These are phyloP conservation scores for Zygosaccharomyces gambellarensis DNA, from an alignment of 805 yeast species.

Conservation along the genomic window DNA sequence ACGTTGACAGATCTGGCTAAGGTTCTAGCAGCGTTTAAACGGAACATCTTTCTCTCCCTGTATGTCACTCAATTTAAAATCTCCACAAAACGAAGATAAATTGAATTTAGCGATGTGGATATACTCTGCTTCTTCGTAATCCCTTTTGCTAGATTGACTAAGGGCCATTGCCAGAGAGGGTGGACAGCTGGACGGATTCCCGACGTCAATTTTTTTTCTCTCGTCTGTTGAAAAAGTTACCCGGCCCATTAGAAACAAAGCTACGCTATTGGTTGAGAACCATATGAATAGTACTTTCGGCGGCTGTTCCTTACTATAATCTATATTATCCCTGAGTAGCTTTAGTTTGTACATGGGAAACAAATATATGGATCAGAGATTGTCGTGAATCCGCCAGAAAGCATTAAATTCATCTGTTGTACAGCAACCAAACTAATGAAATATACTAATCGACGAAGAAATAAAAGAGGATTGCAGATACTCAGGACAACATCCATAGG, in stretches of 20 bases:
- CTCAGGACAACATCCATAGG: no score
- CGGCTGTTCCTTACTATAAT: not conserved
- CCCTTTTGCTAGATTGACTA: not conserved
- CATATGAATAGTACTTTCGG: not conserved
- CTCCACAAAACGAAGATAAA: not conserved
- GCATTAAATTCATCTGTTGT: no score
- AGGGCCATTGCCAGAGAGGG: not conserved
- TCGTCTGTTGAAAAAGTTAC: not conserved
- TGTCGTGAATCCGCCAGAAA: no score
- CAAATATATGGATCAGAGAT: not conserved
- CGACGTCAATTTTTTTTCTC: not conserved
- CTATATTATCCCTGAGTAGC: not conserved
- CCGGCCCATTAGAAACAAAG: conserved; percentile 1
- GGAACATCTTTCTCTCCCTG: conserved; percentile 20
- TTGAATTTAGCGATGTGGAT: not conserved
- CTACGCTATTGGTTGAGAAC: conserved; percentile 3
- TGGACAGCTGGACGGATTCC: not conserved
- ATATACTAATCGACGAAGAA: no score
- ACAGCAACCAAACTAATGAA: no score
- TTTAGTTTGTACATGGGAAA: not conserved
- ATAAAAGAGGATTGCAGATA: no score
- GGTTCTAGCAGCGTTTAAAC: conserved; percentile 21
- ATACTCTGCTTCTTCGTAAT: not conserved
- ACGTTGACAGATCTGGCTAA: conserved; percentile 40
- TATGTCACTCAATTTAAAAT: not conserved